Percentiles rank a stretch among this genome's conserved stretches.
Conservation (phyloP, 1,284 basidiomycete species). For the Boletellus sp. region DNA sequence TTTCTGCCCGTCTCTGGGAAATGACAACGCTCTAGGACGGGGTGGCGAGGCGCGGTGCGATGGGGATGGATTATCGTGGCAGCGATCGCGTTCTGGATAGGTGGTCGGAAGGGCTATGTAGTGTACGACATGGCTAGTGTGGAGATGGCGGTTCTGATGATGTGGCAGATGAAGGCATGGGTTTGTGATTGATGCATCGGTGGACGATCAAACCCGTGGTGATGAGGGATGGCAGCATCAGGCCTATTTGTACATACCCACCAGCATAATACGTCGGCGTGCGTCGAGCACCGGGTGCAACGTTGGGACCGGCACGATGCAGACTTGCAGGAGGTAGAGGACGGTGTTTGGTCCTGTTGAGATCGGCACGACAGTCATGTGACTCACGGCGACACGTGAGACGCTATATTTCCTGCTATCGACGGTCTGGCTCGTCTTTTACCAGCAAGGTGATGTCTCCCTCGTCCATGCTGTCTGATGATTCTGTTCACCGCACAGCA, state of each 20-base stretch:
- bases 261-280: background rate
- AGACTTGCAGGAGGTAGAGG: too few relatives aligned
- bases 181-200: constrained; percentile 4
- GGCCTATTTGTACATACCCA: background rate
- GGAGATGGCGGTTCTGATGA: constrained; percentile 17
- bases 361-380: too few relatives aligned
- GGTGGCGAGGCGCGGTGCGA: constrained; percentile 38
- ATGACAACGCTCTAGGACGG: constrained; percentile 32
- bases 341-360: too few relatives aligned
- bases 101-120: constrained; percentile 56
- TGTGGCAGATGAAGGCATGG: constrained; percentile 12
- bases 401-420: too few relatives aligned
- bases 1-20: background rate
- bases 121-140: constrained; percentile 51
- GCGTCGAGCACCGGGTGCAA: background rate
- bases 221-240: too few relatives aligned
- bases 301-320: too few relatives aligned
- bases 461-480: background rate
- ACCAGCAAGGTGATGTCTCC: constrained; percentile 16
- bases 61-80: constrained; percentile 52
- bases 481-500: constrained; percentile 1
- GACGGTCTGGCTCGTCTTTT: background rate
- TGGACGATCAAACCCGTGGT: too few relatives aligned
- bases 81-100: constrained; percentile 51
- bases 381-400: too few relatives aligned